A percentile compares a stretch with the other conserved stretches of the same genome.
These are phyloP conservation scores for Eimeria sp. DNA, from an alignment of 169 alveolate species.

Conservation along the genomic window DNA sequence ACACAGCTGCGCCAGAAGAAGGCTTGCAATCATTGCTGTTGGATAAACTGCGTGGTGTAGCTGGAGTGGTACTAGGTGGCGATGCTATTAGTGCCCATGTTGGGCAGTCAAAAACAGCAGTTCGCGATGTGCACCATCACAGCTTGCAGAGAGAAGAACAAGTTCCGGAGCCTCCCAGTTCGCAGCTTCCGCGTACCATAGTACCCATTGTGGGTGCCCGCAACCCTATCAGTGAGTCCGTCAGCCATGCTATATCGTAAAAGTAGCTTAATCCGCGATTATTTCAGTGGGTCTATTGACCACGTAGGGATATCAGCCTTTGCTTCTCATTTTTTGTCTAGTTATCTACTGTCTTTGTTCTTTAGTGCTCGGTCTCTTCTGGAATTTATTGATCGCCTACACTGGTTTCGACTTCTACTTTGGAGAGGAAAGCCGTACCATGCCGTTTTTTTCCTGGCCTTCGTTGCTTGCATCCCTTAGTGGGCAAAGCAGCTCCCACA, in stretches of 20 bases:
- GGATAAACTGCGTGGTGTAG: slow-evolving; percentile 26
- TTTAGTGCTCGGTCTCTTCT: slow-evolving; percentile 55
- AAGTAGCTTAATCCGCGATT: not conserved
- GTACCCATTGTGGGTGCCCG: slow-evolving; percentile 52
- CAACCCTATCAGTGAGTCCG: slow-evolving; percentile 40
- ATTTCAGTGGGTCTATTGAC: not conserved
- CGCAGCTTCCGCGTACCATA: slow-evolving; percentile 35
- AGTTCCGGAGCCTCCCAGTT: not conserved
- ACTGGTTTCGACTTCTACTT: slow-evolving; percentile 51
- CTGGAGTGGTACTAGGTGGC: slow-evolving; percentile 50
- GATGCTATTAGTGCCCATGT: slow-evolving; percentile 3
- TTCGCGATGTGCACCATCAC: slow-evolving; percentile 29
- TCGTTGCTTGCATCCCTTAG: slow-evolving; percentile 25
- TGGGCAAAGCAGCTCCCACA: slow-evolving; percentile 40
- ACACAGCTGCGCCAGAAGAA: not conserved
- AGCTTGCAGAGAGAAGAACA: not conserved
- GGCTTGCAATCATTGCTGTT: slow-evolving; percentile 13
- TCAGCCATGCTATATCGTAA: not conserved
- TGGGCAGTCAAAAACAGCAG: not conserved
- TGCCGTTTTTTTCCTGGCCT: slow-evolving; percentile 51
- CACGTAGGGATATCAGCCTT: not conserved
- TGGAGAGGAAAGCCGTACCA: not conserved
- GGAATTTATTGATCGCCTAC: slow-evolving; percentile 54
- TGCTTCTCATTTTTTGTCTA: not conserved
- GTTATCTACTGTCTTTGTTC: not conserved